A percentile compares a stretch with the other conserved stretches of the same genome.
phyloP scores from a whole-genome alignment of 169 alveolate genomes.

The Plasmodium gonderi region DNA sequence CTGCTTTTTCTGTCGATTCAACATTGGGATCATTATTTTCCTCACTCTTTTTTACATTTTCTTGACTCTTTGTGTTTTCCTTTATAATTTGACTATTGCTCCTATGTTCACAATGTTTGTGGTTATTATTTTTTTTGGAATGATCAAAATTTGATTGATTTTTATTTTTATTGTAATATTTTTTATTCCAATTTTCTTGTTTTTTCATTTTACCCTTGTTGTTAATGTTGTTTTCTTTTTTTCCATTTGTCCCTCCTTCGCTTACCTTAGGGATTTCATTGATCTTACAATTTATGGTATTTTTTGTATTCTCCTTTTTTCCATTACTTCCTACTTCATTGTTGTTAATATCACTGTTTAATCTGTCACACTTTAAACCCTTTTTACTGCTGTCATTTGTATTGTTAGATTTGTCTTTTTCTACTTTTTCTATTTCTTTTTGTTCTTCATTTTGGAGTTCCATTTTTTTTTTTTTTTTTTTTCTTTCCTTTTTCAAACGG shows the following conservation, averaged over 20 bases:
- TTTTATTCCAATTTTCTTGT: background rate
- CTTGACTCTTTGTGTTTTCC: background rate
- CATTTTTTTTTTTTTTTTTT: background rate
- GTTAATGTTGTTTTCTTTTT: background rate
- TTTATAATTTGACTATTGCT: background rate
- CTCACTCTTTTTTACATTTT: background rate
- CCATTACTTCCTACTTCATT: constrained; percentile 1
- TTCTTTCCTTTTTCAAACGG: background rate
- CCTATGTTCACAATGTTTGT: background rate
- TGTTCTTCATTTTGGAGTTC: background rate
- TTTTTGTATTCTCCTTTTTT: background rate
- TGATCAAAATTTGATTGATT: background rate
- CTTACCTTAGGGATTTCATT: background rate
- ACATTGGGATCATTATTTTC: background rate
- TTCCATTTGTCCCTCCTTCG: background rate
- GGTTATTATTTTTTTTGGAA: background rate
- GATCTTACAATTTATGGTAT: background rate
- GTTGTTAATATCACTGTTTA: background rate
- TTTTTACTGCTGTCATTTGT: background rate
- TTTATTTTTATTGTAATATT: background rate
- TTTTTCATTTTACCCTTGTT: background rate
- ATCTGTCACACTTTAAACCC: background rate
- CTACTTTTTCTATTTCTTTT: background rate
- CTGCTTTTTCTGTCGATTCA: constrained; percentile 1
- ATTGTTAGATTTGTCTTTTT: background rate